Percentiles rank a stretch among this genome's conserved stretches.
Evolutionary conservation across 768 basidiomycete genomes (phyloP).

Genomic region (Lepiota venenata): DNA sequence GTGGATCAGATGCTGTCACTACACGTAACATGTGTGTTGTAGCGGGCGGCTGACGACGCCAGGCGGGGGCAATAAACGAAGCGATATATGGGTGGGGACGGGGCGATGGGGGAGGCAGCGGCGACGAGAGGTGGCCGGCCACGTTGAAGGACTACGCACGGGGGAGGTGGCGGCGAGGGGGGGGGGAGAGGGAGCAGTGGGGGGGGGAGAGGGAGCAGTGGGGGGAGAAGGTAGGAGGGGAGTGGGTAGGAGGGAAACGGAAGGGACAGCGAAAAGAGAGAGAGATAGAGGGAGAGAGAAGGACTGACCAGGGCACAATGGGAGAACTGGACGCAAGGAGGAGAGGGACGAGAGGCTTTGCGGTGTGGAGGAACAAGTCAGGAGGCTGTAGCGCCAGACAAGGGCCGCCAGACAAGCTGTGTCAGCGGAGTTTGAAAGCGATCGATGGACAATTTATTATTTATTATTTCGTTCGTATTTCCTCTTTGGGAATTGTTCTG

Average conservation of each 20-base stretch:
- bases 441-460: constrained; percentile 22
- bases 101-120: constrained; percentile 12
- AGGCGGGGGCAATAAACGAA: constrained; percentile 11
- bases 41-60: constrained; percentile 25
- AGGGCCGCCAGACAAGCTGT: constrained; percentile 42
- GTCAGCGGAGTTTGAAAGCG: constrained; percentile 49
- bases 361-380: constrained; percentile 22
- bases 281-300: constrained; percentile 18
- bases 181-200: not conserved
- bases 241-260: constrained; percentile 15
- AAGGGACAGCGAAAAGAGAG: constrained; percentile 16
- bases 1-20: constrained; percentile 38
- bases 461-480: not conserved
- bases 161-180: not conserved
- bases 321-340: not conserved
- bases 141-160: not conserved
- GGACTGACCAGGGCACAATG: too few relatives aligned
- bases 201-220: constrained; percentile 13
- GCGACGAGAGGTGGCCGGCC: constrained; percentile 11
- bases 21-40: constrained; percentile 27
- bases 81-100: not conserved
- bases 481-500: too few relatives aligned
- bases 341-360: constrained; percentile 24
- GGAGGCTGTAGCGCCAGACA: constrained; percentile 29
- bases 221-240: constrained; percentile 13